A percentile compares a stretch with the other conserved stretches of the same genome.
These are phyloP conservation scores for Botrytis hyacinthi DNA, from an alignment of 2,329 filamentous ascomycete genomes.

Conservation along the genomic window DNA sequence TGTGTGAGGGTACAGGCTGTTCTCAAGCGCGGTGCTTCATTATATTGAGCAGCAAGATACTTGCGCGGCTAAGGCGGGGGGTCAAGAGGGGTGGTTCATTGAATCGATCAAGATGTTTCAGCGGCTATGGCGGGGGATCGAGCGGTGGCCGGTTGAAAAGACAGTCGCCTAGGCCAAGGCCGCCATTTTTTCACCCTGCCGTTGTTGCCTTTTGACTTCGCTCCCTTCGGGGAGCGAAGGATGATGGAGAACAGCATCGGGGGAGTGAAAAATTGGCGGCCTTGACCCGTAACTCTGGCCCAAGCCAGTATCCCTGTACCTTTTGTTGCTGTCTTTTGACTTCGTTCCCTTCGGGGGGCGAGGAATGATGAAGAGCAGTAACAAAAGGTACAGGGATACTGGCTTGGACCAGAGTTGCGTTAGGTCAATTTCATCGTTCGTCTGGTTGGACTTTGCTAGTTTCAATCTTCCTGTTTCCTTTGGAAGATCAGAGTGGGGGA, in stretches of 20 bases:
- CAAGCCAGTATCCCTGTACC: neutral
- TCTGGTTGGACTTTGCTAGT: neutral
- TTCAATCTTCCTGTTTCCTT: neutral
- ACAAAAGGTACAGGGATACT: neutral
- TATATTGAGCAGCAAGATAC: too few species aligned
- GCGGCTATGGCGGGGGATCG: neutral
- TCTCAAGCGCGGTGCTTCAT: neutral
- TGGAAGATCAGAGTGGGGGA: too few species aligned
- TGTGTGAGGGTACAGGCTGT: neutral
- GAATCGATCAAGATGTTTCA: neutral
- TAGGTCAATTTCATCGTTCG: neutral
- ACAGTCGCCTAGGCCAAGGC: neutral
- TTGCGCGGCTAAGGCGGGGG: neutral
- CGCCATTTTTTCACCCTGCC: neutral
- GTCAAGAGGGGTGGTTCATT: neutral
- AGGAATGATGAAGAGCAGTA: neutral
- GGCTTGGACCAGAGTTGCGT: conserved; percentile 6
- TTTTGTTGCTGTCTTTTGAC: neutral
- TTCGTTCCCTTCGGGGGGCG: neutral
- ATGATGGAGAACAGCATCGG: neutral
- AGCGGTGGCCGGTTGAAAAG: neutral
- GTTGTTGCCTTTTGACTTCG: neutral
- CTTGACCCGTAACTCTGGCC: neutral
- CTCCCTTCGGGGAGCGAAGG: neutral
- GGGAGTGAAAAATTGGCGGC: neutral